Evolutionary conservation across 257 asterid genomes (phyloP).

Genomic region (Solanum sitiens): DNA sequence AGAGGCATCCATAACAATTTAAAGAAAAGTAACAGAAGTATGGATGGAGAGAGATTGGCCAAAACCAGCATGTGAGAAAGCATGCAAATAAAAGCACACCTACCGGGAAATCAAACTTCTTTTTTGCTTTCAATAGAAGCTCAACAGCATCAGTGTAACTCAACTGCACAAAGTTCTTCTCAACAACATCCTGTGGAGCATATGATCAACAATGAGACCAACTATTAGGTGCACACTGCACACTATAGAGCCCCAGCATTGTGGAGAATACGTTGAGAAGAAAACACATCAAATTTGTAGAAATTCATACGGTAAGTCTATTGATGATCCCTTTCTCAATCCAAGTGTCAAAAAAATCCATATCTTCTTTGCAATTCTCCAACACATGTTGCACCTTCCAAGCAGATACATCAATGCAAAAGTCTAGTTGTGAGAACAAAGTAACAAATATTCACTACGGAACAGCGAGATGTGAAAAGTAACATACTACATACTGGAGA

Average conservation of each 20-base stretch:
- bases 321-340: slow-evolving; percentile 88
- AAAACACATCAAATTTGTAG: background rate
- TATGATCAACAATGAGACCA: slow-evolving; percentile 6
- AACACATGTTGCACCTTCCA: slow-evolving; percentile 71
- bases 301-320: slow-evolving; percentile 56
- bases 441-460: background rate
- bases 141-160: slow-evolving; percentile 80
- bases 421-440: background rate
- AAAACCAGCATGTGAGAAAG: background rate
- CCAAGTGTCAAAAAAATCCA: slow-evolving; percentile 95
- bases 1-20: background rate
- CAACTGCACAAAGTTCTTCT: slow-evolving; percentile 74
- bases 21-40: background rate
- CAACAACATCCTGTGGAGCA: slow-evolving; percentile 69
- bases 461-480: slow-evolving; percentile 37
- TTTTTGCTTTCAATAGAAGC: slow-evolving; percentile 64
- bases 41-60: background rate
- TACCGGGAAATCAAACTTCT: slow-evolving; percentile 84
- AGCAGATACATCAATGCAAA: slow-evolving; percentile 6
- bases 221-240: slow-evolving; percentile 5
- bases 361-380: slow-evolving; percentile 96
- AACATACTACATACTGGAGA: slow-evolving; percentile 99
- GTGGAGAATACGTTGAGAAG: background rate
- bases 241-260: background rate
- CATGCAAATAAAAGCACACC: slow-evolving; percentile 3